Evolutionary conservation across 805 yeast species (phyloP).

Genomic region (Maudiozyma saulgeensis): DNA sequence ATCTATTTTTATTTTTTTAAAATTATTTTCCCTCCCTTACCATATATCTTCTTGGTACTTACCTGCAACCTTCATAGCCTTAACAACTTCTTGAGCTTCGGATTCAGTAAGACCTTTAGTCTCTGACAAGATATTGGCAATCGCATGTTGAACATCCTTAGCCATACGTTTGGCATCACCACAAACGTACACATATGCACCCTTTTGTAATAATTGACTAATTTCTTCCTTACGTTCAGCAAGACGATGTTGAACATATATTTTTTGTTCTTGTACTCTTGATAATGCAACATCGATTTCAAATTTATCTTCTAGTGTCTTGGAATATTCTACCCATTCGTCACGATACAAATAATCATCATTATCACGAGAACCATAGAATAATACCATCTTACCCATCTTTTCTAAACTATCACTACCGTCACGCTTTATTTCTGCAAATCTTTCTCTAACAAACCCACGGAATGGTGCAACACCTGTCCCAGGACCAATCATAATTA

Average conservation of each 20-base stretch:
- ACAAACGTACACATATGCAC: constrained; percentile 89
- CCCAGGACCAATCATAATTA: constrained; percentile 94
- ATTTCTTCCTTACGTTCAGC: constrained; percentile 40
- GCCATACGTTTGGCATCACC: constrained; percentile 98
- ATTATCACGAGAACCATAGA: constrained; percentile 81
- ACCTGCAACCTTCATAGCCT: constrained; percentile 71
- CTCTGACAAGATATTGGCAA: constrained; percentile 51
- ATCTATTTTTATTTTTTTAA: not conserved
- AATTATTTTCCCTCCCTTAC: constrained; percentile 34
- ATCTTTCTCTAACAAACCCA: constrained; percentile 86
- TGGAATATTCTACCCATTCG: constrained; percentile 77
- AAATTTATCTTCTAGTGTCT: constrained; percentile 48
- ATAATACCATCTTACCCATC: constrained; percentile 66
- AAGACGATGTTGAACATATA: constrained; percentile 80
- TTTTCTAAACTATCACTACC: constrained; percentile 22
- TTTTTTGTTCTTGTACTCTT: constrained; percentile 49
- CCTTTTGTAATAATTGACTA: constrained; percentile 42
- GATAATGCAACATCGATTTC: constrained; percentile 80
- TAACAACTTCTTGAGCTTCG: constrained; percentile 67
- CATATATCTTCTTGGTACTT: constrained; percentile 97
- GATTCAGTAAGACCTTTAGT: constrained; percentile 55
- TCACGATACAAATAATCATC: constrained; percentile 81
- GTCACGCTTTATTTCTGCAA: constrained; percentile 39
- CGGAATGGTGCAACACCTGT: constrained; percentile 98
- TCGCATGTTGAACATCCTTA: constrained; percentile 72